These are phyloP conservation scores for Pseudotsuga menziesii DNA, from an alignment of 75 land plant genomes.

Conservation along the genomic window DNA sequence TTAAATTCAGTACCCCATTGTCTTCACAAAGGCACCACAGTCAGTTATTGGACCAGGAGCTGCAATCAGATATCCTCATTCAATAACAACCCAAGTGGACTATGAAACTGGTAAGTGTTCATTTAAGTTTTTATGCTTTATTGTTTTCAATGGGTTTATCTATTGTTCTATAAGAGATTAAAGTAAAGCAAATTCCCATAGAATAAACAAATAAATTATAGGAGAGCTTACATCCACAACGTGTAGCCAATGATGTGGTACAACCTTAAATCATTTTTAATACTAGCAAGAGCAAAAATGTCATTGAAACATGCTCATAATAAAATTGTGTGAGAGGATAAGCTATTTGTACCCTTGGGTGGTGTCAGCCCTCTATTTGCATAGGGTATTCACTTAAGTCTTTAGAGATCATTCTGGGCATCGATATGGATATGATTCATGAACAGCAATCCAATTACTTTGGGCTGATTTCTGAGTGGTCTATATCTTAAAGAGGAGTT, in stretches of 20 bases:
- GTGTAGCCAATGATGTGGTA: not conserved
- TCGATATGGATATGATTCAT: too few species aligned
- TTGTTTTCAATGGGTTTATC: not conserved
- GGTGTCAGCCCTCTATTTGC: too few species aligned
- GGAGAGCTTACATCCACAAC: not conserved
- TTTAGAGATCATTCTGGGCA: too few species aligned
- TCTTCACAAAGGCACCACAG: slow-evolving; percentile 52
- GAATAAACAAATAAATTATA: not conserved
- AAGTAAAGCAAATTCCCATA: not conserved
- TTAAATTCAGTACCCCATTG: slow-evolving; percentile 37
- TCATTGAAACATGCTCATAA: not conserved
- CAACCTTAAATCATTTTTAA: not conserved
- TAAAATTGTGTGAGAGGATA: not conserved
- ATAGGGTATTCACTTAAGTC: too few species aligned
- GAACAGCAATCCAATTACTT: too few species aligned
- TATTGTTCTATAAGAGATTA: not conserved
- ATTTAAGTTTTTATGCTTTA: not conserved
- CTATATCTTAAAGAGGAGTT: too few species aligned
- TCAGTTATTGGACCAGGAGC: slow-evolving; percentile 54
- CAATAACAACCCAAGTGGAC: slow-evolving; percentile 36
- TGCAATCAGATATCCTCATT: slow-evolving; percentile 39
- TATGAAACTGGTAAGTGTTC: slow-evolving; percentile 45
- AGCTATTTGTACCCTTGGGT: not conserved
- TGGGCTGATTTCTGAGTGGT: too few species aligned
- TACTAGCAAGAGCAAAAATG: not conserved